Conservation (phyloP, 2,329 filamentous ascomycete genomes). For the Talaromyces sp. region DNA sequence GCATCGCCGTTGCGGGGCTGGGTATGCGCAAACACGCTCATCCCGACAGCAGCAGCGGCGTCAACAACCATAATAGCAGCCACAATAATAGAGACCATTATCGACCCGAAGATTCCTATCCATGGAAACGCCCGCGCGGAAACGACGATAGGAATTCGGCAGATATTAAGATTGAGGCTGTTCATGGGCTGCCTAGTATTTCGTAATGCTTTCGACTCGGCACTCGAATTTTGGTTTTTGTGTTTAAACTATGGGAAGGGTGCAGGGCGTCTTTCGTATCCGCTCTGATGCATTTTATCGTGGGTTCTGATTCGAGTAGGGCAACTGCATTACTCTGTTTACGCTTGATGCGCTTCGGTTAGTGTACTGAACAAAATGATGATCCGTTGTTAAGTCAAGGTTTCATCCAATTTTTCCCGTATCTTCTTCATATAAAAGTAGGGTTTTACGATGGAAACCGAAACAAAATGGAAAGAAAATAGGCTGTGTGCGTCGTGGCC, state of each 20-base stretch:
- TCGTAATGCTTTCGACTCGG: not conserved
- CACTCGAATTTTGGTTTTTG: no score
- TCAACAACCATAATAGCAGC: not conserved
- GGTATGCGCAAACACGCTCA: conserved; percentile 38
- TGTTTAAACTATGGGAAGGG: not conserved
- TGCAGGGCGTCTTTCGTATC: not conserved
- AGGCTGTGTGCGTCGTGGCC: no score
- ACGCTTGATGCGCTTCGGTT: no score
- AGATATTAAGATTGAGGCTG: not conserved
- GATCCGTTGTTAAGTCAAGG: not conserved
- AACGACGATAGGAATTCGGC: conserved; percentile 2
- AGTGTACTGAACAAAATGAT: not conserved
- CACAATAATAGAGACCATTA: not conserved
- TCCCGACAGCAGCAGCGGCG: not conserved
- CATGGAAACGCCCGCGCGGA: conserved; percentile 5
- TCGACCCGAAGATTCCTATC: not conserved
- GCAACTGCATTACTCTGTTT: not conserved
- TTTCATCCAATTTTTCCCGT: no score
- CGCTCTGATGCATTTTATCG: not conserved
- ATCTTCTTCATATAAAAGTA: no score
- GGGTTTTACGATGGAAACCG: no score
- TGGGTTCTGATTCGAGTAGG: not conserved
- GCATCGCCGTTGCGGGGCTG: conserved; percentile 42
- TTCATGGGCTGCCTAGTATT: not conserved
- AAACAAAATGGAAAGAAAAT: no score